Conservation (phyloP, 2,329 filamentous ascomycete species). For the Akanthomyces dipterigenus region DNA sequence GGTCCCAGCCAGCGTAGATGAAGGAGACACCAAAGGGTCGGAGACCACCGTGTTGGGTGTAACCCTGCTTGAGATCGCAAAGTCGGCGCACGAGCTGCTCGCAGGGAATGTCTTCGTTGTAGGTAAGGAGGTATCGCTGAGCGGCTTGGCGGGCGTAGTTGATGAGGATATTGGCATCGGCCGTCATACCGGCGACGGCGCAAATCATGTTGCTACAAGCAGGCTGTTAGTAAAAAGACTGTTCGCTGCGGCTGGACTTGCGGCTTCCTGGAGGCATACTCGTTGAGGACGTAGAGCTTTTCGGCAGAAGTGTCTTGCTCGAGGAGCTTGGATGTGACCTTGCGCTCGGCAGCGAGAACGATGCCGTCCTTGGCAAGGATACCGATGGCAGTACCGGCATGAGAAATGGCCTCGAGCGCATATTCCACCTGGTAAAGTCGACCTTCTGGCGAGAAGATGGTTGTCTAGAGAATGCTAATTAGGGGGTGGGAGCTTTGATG, state of each 20-base stretch:
- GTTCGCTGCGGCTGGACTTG: background rate
- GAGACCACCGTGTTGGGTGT: constrained; percentile 97
- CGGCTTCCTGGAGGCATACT: constrained; percentile 52
- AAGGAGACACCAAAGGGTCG: constrained; percentile 97
- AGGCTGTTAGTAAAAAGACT: background rate
- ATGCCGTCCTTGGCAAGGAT: constrained; percentile 98
- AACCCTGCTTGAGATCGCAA: constrained; percentile 97
- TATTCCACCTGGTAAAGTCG: constrained; percentile 99
- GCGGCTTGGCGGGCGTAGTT: constrained; percentile 97
- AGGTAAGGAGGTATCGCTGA: constrained; percentile 95
- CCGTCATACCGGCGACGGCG: constrained; percentile 97
- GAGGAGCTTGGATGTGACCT: constrained; percentile 97
- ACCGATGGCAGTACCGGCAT: constrained; percentile 92
- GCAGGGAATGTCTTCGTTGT: constrained; percentile 99
- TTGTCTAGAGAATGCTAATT: constrained; percentile 58
- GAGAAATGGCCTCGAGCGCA: constrained; percentile 96
- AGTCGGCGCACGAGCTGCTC: constrained; percentile 95
- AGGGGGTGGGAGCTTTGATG: constrained; percentile 13
- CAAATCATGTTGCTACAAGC: constrained; percentile 92
- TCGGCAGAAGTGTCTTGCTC: constrained; percentile 99
- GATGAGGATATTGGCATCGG: constrained; percentile 99
- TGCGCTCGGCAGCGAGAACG: constrained; percentile 93
- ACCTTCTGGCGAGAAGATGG: constrained; percentile 98
- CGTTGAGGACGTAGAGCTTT: constrained; percentile 99
- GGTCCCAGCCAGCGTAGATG: constrained; percentile 98